Percentiles rank a stretch among this genome's conserved stretches.
Conservation (phyloP, 768 basidiomycete species). For the Agaricus sinodeliciosus region DNA sequence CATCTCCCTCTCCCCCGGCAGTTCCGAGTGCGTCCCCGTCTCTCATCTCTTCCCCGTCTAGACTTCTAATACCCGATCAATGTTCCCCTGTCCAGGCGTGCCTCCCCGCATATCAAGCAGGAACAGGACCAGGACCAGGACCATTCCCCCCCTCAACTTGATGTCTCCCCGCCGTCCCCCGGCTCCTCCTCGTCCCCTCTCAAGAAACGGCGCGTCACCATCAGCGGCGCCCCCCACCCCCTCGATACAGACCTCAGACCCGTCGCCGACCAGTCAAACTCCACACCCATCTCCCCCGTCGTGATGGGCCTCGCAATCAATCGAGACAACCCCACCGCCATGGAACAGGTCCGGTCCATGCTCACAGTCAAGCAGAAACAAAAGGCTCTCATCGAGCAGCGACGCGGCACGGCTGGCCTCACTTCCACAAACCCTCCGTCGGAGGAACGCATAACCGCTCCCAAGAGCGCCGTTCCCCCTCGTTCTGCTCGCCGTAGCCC, state of each 20-base stretch:
- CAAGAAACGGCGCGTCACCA: slow-evolving; percentile 68
- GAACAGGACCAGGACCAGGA: slow-evolving; percentile 58
- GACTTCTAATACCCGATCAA: slow-evolving; percentile 3
- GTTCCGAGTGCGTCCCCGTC: slow-evolving; percentile 38
- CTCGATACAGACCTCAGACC: slow-evolving; percentile 48
- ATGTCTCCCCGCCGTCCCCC: slow-evolving; percentile 32
- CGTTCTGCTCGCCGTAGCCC: slow-evolving; percentile 32
- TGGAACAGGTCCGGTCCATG: slow-evolving; percentile 60
- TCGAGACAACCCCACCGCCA: slow-evolving; percentile 50
- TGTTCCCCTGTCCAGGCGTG: slow-evolving; percentile 24
- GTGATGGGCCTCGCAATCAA: slow-evolving; percentile 54
- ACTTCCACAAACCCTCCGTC: slow-evolving; percentile 16
- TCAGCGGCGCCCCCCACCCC: slow-evolving; percentile 52
- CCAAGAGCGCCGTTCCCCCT: slow-evolving; percentile 4
- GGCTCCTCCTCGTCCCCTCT: slow-evolving; percentile 35
- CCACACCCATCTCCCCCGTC: slow-evolving; percentile 60
- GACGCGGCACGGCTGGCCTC: slow-evolving; percentile 48
- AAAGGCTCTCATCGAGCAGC: slow-evolving; percentile 64
- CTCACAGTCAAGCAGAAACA: slow-evolving; percentile 64
- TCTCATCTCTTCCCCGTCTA: slow-evolving; percentile 15
- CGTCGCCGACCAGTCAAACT: slow-evolving; percentile 34
- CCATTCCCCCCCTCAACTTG: slow-evolving; percentile 25
- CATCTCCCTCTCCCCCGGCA: slow-evolving; percentile 23
- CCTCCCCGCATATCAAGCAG: slow-evolving; percentile 56
- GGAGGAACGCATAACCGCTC: slow-evolving; percentile 9